Percentiles rank a stretch among this genome's conserved stretches.
These are phyloP conservation scores for Saccharomycopsis guyanensis DNA, from an alignment of 805 yeast species.

Conservation along the genomic window DNA sequence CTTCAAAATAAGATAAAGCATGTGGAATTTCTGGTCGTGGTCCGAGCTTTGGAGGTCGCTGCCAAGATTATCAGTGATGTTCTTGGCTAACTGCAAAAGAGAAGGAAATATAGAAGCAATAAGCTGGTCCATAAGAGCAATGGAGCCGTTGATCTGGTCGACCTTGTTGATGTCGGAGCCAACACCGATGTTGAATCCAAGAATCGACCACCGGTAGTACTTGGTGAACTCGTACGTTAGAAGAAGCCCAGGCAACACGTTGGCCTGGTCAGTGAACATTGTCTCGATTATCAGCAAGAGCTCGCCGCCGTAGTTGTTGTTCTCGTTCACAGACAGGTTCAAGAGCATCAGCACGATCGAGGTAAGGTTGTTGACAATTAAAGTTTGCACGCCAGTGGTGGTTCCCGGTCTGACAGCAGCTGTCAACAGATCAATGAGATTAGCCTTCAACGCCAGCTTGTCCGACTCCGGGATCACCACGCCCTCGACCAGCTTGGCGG, in stretches of 20 bases:
- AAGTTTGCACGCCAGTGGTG: not conserved
- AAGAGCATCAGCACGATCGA: conserved; percentile 8
- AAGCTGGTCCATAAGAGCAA: conserved; percentile 12
- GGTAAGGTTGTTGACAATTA: conserved; percentile 5
- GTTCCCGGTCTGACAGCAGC: not conserved
- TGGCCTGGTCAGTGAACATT: conserved; percentile 22
- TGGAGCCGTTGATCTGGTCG: conserved; percentile 14
- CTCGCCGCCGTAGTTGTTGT: conserved; percentile 14
- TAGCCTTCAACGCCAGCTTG: conserved; percentile 7
- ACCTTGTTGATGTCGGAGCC: conserved; percentile 27
- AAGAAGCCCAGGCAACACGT: conserved; percentile 17
- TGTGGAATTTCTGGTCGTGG: conserved; percentile 5
- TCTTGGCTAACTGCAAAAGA: conserved; percentile 6
- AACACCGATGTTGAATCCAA: conserved; percentile 31
- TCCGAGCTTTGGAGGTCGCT: not conserved
- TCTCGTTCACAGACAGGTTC: conserved; percentile 7
- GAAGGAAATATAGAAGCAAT: conserved; percentile 15
- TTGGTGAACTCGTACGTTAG: conserved; percentile 14
- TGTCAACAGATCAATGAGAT: conserved; percentile 7
- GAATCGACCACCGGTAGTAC: conserved; percentile 18
- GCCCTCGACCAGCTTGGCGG: conserved; percentile 3
- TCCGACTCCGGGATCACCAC: conserved; percentile 9
- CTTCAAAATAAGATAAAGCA: conserved; percentile 58
- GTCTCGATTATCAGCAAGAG: conserved; percentile 9
- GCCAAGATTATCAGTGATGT: not conserved